Evolutionary conservation across 2,329 filamentous ascomycete species (phyloP), one percentile per base, ranked within the genome.

Genomic region (Achaetomium macrosporum): DNA sequence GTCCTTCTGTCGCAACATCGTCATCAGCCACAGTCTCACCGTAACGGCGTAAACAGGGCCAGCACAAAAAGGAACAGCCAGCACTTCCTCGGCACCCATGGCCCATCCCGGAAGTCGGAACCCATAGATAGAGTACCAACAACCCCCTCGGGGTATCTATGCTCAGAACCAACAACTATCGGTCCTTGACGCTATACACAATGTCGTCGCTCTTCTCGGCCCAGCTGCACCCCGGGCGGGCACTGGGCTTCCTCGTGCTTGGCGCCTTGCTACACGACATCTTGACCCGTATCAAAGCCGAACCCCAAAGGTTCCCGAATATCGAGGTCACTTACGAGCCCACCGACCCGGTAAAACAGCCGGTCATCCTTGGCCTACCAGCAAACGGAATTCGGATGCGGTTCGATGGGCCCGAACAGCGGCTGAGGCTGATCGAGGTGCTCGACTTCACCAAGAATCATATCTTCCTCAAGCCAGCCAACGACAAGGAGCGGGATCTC

Each of bases 341-440:
- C n/a, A 74, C 81, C 15, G 74, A 83, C 12, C 92, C 93, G 3
- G 78, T 96, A 33, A 77, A 76, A 31, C 81, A 88, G 29, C 88
- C 90, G 0, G 80, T 96, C 16, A 75, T 88, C 41, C 71, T 97
- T 51, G 78, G 77, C 16, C 80, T 99, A 4, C 88, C 91, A 1
- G 79, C 82, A 3, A 99, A 97, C 70, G 93, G 93, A 29, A 70
- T 99, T 30, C 87, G 92, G 12, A 73, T 99, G 49, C 89, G 89
- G 40, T 99, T 99, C 66, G 93, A 99, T 66, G 93, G 91, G 0
- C 84, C 88, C 4, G 91, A 97, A 64, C 93, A 99, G 70, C 83
- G 92, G 35, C 74, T 99, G 40, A 87, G 93, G 2, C 73, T 99
- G 56, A 89, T 99, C 61, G 93, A 99, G 69, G 83, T 97, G 8